Conservation (phyloP, 1,284 basidiomycete species). For the Phylloboletellus chloephorus region DNA sequence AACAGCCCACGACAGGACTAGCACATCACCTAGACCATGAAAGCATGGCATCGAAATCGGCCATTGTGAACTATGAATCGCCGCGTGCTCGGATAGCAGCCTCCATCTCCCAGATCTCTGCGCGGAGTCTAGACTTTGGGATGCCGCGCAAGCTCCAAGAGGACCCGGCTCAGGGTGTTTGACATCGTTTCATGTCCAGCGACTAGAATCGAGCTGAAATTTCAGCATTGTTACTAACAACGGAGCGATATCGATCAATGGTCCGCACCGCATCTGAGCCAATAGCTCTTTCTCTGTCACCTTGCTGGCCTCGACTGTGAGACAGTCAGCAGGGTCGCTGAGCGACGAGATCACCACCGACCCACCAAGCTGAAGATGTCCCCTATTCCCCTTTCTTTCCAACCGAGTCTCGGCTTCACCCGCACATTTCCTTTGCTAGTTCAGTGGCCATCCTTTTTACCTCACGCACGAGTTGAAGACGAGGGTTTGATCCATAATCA, state of each 20-base stretch:
- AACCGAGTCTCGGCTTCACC: conserved; percentile 34
- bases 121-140: conserved; percentile 34
- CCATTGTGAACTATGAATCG: conserved; percentile 36
- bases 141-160: conserved; percentile 40
- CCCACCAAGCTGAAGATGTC: conserved; percentile 44
- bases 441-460: conserved; percentile 23
- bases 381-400: conserved; percentile 26
- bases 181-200: conserved; percentile 54
- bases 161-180: conserved; percentile 37
- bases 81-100: conserved; percentile 36
- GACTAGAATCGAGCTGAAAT: conserved; percentile 37
- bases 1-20: neutral
- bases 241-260: neutral
- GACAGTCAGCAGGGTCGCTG: neutral
- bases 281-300: conserved; percentile 49
- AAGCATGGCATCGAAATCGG: conserved; percentile 49
- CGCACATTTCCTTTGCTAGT: conserved; percentile 37
- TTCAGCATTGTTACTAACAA: no score
- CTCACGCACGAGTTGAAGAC: conserved; percentile 34
- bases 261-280: conserved; percentile 46
- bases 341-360: conserved; percentile 14
- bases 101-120: conserved; percentile 37
- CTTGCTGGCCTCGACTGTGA: conserved; percentile 49
- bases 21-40: conserved; percentile 46
- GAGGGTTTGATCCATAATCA: conserved; percentile 34